Conservation (phyloP, 768 basidiomycete species). For the Termitomyces sp. region DNA sequence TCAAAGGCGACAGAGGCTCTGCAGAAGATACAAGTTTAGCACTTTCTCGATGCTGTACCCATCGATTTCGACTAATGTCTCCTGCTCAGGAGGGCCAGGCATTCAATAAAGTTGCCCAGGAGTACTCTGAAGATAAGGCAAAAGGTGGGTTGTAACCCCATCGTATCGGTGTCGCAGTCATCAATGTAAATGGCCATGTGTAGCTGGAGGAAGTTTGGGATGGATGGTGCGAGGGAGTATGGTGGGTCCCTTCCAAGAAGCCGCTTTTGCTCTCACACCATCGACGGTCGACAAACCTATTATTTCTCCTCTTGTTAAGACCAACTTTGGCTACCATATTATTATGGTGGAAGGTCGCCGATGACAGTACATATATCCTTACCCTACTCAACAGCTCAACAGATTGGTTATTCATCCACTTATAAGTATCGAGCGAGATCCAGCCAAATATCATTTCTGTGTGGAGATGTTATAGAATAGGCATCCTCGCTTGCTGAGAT, state of each 20-base stretch:
- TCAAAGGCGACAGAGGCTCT: conserved; percentile 75
- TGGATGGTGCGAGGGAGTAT: conserved; percentile 87
- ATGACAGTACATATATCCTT: conserved; percentile 18
- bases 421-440: neutral
- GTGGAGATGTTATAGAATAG: no score
- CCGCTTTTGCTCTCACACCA: conserved; percentile 75
- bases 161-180: neutral
- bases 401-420: neutral
- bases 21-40: conserved; percentile 68
- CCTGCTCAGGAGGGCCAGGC: conserved; percentile 57
- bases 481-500: no score
- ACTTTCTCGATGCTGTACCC: neutral
- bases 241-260: conserved; percentile 88
- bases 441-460: no score
- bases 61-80: neutral
- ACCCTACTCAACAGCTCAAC: neutral
- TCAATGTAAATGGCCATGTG: neutral
- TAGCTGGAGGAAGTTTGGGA: conserved; percentile 81
- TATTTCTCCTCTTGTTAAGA: conserved; percentile 72
- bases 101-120: conserved; percentile 86
- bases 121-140: conserved; percentile 89
- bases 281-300: conserved; percentile 79
- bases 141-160: conserved; percentile 46
- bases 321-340: conserved; percentile 81
- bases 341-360: conserved; percentile 89